Evolutionary conservation across 225 moss, liverwort and hornwort species (phyloP).

Genomic region (Takakia lepidozioides): DNA sequence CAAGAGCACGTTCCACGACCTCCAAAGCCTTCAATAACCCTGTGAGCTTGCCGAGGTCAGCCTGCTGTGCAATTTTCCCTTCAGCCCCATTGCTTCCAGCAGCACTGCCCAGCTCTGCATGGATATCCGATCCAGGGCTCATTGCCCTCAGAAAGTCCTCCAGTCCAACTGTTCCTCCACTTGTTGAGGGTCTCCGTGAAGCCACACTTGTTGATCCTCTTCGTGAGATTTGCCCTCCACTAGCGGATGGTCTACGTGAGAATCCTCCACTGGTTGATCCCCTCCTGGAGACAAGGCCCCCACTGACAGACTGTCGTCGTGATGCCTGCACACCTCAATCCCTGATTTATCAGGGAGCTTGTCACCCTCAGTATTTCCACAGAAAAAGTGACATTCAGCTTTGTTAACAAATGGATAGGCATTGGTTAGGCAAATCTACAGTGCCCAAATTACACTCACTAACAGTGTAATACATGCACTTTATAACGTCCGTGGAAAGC

Average conservation of each 20-base stretch:
- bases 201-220: slow-evolving; percentile 50
- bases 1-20: slow-evolving; percentile 73
- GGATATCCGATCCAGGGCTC: slow-evolving; percentile 34
- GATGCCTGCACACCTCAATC: slow-evolving; percentile 36
- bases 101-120: slow-evolving; percentile 28
- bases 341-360: too few relatives aligned
- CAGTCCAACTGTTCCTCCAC: slow-evolving; percentile 45
- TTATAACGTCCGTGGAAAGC: too few relatives aligned
- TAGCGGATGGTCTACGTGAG: slow-evolving; percentile 44
- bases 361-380: too few relatives aligned
- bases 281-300: slow-evolving; percentile 37
- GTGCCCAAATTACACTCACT: too few relatives aligned
- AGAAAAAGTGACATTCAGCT: too few relatives aligned
- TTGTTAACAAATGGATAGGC: too few relatives aligned
- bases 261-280: slow-evolving; percentile 49
- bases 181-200: slow-evolving; percentile 52
- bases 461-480: too few relatives aligned
- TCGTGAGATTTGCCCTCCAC: slow-evolving; percentile 43
- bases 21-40: slow-evolving; percentile 82
- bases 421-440: too few relatives aligned
- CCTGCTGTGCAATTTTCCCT: slow-evolving; percentile 24
- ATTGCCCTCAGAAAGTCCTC: slow-evolving; percentile 56
- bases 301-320: slow-evolving; percentile 52
- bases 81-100: slow-evolving; percentile 33
- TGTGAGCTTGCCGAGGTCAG: slow-evolving; percentile 67